These are phyloP conservation scores for Calonectria pteridis DNA, from an alignment of 2,329 filamentous ascomycete species.

Conservation along the genomic window DNA sequence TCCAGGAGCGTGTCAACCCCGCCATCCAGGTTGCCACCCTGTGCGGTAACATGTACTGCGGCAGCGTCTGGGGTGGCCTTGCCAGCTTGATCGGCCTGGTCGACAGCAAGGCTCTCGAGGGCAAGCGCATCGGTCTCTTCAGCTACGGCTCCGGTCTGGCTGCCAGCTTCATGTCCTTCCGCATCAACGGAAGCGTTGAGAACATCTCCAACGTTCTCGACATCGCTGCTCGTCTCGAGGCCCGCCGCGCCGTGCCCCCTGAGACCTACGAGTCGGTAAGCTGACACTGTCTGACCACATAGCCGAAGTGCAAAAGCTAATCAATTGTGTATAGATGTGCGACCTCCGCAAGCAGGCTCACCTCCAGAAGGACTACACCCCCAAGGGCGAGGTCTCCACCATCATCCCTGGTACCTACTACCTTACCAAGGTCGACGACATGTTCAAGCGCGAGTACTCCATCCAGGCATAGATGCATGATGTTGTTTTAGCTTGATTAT, in stretches of 20 bases:
- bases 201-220: constrained; percentile 76
- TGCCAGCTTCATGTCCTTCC: constrained; percentile 79
- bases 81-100: constrained; percentile 76
- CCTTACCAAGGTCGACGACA: constrained; percentile 83
- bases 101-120: constrained; percentile 71
- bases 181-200: constrained; percentile 77
- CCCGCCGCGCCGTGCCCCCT: constrained; percentile 75
- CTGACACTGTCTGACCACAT: constrained; percentile 27
- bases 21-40: constrained; percentile 82
- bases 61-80: constrained; percentile 82
- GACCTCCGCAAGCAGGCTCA: constrained; percentile 85
- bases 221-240: constrained; percentile 76
- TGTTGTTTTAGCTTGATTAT: constrained; percentile 18
- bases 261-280: constrained; percentile 80
- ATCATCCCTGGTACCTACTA: constrained; percentile 80
- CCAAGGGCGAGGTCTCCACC: constrained; percentile 75
- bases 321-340: constrained; percentile 71
- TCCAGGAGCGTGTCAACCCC: constrained; percentile 81
- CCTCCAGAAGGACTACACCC: constrained; percentile 82
- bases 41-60: constrained; percentile 78
- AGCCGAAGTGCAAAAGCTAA: constrained; percentile 31
- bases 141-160: constrained; percentile 84
- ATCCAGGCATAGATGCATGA: constrained; percentile 73
- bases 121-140: constrained; percentile 82
- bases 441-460: constrained; percentile 85